Base-by-base conservation (phyloP, 208 protist genomes). In the Acanthamoeba healyi region DNA sequence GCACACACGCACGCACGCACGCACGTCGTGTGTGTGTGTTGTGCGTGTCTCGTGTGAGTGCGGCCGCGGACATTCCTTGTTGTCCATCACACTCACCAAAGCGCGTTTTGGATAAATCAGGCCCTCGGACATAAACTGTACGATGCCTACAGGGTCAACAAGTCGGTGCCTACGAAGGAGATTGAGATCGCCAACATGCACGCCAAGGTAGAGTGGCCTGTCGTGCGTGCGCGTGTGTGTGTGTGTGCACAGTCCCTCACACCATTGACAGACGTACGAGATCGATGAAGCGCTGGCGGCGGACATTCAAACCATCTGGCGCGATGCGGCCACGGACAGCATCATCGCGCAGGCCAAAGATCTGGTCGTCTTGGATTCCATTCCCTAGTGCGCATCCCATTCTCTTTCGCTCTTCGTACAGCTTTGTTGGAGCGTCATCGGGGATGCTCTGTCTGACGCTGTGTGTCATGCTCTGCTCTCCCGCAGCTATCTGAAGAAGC, bases 401-500 rank as follows among this genome's bases (percentile, higher is more conserved):
- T 32, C 44, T 56, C 17, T 54, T 26, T 38, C 40, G n/a, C n/a
- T n/a, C n/a, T n/a, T n/a, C n/a, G n/a, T n/a, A n/a, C n/a, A n/a
- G n/a, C n/a, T n/a, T n/a, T n/a, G n/a, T n/a, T n/a, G n/a, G n/a
- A n/a, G n/a, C n/a, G n/a, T n/a, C n/a, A n/a, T 51, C 26, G 17
- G 32, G 24, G 19, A 51, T 42, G 70, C 10, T 2, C 5, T 4
- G 19, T n/a, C 36, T 26, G 40, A 49, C 42, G 19, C 32, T 3
- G 40, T 49, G 42, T 19, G 29, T 14, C 29, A 17, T 6, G 17
- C 22, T 4, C 19, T 0, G 19, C 19, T 49, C 17, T 38, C 19
- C 7, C 74, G n/a, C 74, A 98, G 97, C 92, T 98, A 89, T 44
- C 24, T 87, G 74, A 94, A 97, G 22, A 65, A 79, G 38, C 90